These are phyloP conservation scores for Ganoderma leucocontextum DNA, from an alignment of 1,284 basidiomycete species.

Conservation along the genomic window DNA sequence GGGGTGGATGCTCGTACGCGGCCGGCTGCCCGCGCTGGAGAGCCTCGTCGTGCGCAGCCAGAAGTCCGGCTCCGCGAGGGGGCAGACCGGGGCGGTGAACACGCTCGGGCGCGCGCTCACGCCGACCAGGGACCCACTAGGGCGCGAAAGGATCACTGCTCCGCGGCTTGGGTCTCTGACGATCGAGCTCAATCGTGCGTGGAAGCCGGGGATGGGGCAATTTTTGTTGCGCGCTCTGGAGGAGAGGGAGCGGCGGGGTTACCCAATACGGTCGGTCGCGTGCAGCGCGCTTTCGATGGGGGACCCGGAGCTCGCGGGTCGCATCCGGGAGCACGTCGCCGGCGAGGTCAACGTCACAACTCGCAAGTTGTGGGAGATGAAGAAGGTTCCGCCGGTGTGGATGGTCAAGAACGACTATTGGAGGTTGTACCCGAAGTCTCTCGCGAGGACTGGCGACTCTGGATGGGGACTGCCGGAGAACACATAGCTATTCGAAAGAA, in stretches of 20 bases:
- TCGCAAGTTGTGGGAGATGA: neutral
- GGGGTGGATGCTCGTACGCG: neutral
- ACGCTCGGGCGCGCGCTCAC: neutral
- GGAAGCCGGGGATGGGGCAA: neutral
- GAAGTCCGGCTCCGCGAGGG: neutral
- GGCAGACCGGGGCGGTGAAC: neutral
- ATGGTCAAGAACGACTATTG: neutral
- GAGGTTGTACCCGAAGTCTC: neutral
- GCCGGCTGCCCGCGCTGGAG: neutral
- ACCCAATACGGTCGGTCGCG: neutral
- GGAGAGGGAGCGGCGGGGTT: neutral
- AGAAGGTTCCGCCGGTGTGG: neutral
- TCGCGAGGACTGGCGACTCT: neutral
- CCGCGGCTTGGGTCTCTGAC: neutral
- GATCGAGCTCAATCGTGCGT: constrained; percentile 2
- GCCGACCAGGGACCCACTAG: neutral
- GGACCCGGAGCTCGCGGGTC: neutral
- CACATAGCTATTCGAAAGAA: neutral
- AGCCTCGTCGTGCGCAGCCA: constrained; percentile 1
- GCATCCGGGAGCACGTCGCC: neutral
- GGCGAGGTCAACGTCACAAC: neutral
- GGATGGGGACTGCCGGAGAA: neutral
- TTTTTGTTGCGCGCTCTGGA: neutral
- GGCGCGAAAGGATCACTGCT: no score
- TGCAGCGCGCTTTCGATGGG: neutral